Conservation (phyloP, 2,329 filamentous ascomycete genomes). For the Aureobasidium sp. region DNA sequence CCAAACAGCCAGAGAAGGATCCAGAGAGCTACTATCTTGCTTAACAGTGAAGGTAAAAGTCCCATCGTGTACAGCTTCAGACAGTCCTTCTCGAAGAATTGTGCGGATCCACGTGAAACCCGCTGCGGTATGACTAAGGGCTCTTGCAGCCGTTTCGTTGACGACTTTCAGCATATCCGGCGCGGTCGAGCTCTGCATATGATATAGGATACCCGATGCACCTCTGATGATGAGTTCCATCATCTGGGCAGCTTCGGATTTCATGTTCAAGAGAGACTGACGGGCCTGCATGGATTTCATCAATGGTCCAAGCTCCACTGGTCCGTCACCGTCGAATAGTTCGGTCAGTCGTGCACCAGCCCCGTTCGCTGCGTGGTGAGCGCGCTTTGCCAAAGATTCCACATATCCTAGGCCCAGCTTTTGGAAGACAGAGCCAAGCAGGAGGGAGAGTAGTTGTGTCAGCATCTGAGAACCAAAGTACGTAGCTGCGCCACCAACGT, state of each 20-base stretch:
- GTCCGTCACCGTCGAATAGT: not conserved
- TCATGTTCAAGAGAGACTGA: conserved; percentile 14
- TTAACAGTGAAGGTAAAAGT: conserved; percentile 16
- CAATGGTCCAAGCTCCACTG: conserved; percentile 9
- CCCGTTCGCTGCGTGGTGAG: not conserved
- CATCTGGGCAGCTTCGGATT: not conserved
- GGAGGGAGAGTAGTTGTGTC: not conserved
- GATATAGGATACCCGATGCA: not conserved
- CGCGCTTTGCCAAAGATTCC: not conserved
- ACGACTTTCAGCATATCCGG: not conserved
- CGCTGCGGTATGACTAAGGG: not conserved
- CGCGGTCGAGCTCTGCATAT: conserved; percentile 1
- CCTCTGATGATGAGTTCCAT: not conserved
- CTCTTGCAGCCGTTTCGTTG: not conserved
- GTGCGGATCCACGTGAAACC: not conserved
- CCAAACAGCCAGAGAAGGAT: conserved; percentile 37
- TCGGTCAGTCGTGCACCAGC: conserved; percentile 3
- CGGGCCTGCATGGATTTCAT: conserved; percentile 17
- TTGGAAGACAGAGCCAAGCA: not conserved
- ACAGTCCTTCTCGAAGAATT: not conserved
- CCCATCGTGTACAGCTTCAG: conserved; percentile 7
- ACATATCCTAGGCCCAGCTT: not conserved
- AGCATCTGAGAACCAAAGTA: conserved; percentile 4
- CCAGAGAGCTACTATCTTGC: conserved; percentile 23
- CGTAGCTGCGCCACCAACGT: conserved; percentile 38